phyloP scores from a whole-genome alignment of 129 eudicot species.

The Escallonia rubra region DNA sequence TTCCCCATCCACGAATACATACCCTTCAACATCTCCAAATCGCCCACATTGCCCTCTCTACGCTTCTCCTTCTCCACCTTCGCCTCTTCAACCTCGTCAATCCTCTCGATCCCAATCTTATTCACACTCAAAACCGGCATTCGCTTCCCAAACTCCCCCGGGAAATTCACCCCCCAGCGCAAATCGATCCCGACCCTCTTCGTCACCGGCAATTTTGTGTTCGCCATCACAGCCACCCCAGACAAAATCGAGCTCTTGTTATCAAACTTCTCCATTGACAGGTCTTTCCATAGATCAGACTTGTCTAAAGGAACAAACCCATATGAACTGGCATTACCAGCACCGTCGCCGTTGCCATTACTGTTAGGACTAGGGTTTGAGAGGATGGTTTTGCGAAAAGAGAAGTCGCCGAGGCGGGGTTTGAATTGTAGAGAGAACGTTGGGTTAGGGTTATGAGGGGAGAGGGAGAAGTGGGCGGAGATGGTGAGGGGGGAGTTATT shows the following conservation, averaged over 20 bases:
- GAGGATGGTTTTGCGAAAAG: conserved; percentile 47
- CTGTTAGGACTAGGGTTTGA: conserved; percentile 25
- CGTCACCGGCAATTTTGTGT: not conserved
- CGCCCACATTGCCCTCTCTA: conserved; percentile 21
- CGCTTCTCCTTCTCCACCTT: conserved; percentile 16
- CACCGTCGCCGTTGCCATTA: conserved; percentile 4
- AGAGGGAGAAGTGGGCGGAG: conserved; percentile 67
- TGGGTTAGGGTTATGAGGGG: conserved; percentile 44
- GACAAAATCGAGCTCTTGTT: conserved; percentile 39
- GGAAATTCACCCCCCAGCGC: too few relatives aligned
- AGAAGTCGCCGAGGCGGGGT: conserved; percentile 77
- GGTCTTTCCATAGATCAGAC: conserved; percentile 42
- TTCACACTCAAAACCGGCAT: too few relatives aligned
- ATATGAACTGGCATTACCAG: conserved; percentile 13
- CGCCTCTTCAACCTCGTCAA: too few relatives aligned
- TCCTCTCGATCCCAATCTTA: too few relatives aligned
- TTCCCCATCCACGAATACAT: conserved; percentile 70
- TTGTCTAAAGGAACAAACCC: conserved; percentile 57
- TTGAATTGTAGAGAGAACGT: conserved; percentile 64
- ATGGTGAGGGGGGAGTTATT: conserved; percentile 66
- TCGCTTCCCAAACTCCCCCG: too few relatives aligned
- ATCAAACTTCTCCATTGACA: conserved; percentile 25
- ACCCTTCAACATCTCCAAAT: conserved; percentile 65
- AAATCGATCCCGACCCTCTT: not conserved
- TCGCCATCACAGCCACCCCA: conserved; percentile 32